Evolutionary conservation across 345 rosid species (phyloP), one percentile per base, ranked within the genome.

Genomic region (Microthlaspi erraticum): DNA sequence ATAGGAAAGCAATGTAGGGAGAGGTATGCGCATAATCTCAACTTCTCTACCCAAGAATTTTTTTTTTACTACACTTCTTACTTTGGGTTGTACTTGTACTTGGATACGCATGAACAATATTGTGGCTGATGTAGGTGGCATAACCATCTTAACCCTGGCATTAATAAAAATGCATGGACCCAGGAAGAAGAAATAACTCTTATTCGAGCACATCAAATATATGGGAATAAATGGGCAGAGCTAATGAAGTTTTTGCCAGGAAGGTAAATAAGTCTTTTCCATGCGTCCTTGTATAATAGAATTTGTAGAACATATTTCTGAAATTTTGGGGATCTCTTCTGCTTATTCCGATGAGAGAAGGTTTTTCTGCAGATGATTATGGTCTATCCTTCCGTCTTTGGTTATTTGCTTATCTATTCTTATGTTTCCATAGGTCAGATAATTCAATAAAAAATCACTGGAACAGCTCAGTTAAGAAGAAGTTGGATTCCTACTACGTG

Each of bases 391-490:
- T 75, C 43, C 44, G 37, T 54, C 39, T 68, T 36, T 67, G 64
- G 19, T 41, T 44, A 10, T 55, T 49, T 69, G 3, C 60, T 70
- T 50, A 29, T 76, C 17, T 70, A 39, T 72, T 48, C 71, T 71
- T 78, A 63, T 77, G 12, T 77, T 74, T 60, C 71, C 69, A 82
- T 93, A 95, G 99, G 92, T 85, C 99, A 57, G 99, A 95, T 86
- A 95, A 95, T 77, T 79, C 98, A 17, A 95, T 95, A 70, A 95
- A 95, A 81, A 95, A 95, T 80, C 99, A 92, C 79, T 95, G 99
- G 99, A 90, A 95, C 86, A 95, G 99, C 82, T 95, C 98, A 60
- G 96, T 95, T 74, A 95, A 88, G 81, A 95, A 95, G 91, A 95
- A 95, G 81, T 68, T 95, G 80, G 97, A 92, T 68, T 88, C 98